Base-by-base conservation (phyloP, 345 rosid genomes). In the Populus pruinosa region DNA sequence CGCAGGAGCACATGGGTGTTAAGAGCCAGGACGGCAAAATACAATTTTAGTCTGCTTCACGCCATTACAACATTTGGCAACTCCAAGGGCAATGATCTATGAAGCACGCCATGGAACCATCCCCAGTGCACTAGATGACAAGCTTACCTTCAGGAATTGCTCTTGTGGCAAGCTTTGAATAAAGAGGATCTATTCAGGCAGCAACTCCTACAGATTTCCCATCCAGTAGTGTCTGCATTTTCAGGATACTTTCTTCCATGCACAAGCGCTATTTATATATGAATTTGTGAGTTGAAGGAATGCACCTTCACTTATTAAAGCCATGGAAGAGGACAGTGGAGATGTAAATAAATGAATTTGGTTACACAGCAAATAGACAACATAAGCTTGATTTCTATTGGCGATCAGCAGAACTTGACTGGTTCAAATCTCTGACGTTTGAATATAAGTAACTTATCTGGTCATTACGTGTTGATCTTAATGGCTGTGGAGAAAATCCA, bases 401-500 rank as follows among this genome's bases (percentile, higher is more conserved):
- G 59, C 29, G 43, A 55, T 74, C 65, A 44, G 59, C 66, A 50
- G 80, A 69, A 50, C 70, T 76, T 73, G 71, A 50, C 71, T 75
- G 74, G 76, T 82, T 74, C 76, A 80, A 75, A 62, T 91, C 90
- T 63, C 23, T 74, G 25, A 35, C 23, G 80, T 88, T 92, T 66
- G 83, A 72, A 82, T 89, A 91, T 43, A 90, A 73, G 77, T 68
- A 83, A 81, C 89, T 82, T 39, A 76, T 78, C 62, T 74, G 73
- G 59, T 84, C 83, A 35, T 71, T 41, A 21, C 85, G 84, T 59
- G 77, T 49, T 35, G 90, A 80, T 17, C 70, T 71, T 4, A 76
- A 65, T 2, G 86, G 84, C 27, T 56, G 55, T 6, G 87, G 89
- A 66, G 80, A 72, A 82, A 90, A 88, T 49, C 95, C 97, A 16